Conservation (phyloP, 1,139 yeast genomes). For the Debaryomyces fabryi region DNA sequence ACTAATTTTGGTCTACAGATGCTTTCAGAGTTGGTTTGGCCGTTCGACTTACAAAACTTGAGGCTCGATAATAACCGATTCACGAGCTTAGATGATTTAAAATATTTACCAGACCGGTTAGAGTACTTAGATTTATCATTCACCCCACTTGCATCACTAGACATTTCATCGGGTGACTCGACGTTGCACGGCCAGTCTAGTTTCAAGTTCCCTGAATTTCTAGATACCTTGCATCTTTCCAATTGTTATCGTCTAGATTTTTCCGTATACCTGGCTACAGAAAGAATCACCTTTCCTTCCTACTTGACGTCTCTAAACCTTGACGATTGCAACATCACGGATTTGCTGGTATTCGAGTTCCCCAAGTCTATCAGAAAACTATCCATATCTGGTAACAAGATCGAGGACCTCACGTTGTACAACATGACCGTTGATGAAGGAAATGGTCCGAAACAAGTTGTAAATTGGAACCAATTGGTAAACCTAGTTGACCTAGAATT, state of each 20-base stretch:
- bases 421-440: slow-evolving; percentile 5
- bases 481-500: slow-evolving; percentile 29
- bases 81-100: slow-evolving; percentile 20
- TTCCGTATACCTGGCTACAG: background rate
- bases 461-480: slow-evolving; percentile 27
- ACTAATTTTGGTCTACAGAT: slow-evolving; percentile 21
- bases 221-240: slow-evolving; percentile 26
- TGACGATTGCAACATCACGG: slow-evolving; percentile 24
- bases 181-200: slow-evolving; percentile 2
- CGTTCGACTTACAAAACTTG: slow-evolving; percentile 24
- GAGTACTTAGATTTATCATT: slow-evolving; percentile 24
- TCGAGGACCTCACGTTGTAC: slow-evolving; percentile 11
- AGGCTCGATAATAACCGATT: slow-evolving; percentile 30
- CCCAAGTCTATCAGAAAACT: slow-evolving; percentile 26
- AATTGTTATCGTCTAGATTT: slow-evolving; percentile 10
- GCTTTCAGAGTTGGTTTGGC: slow-evolving; percentile 28
- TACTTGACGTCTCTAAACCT: slow-evolving; percentile 12
- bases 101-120: slow-evolving; percentile 25
- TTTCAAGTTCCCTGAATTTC: slow-evolving; percentile 26
- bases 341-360: slow-evolving; percentile 24
- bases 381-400: slow-evolving; percentile 26
- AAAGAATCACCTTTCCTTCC: slow-evolving; percentile 13
- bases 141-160: slow-evolving; percentile 14
- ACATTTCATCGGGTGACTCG: slow-evolving; percentile 4
- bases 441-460: slow-evolving; percentile 4